Conservation (phyloP, 805 yeast species). For the Wickerhamiella sorbophila region DNA sequence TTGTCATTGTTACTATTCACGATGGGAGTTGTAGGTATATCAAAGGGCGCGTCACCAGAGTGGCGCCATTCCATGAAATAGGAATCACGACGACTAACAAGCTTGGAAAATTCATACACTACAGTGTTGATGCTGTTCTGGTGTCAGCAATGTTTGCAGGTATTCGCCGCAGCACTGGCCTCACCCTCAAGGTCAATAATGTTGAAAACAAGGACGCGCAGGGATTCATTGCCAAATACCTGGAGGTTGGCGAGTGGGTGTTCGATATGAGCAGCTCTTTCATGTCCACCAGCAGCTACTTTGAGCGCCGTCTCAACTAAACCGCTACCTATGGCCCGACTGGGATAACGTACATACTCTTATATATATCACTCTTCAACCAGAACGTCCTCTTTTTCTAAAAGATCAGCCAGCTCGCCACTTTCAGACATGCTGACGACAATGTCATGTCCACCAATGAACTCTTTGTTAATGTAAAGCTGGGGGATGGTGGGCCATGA, state of each 20-base stretch:
- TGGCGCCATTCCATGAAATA: too few species aligned
- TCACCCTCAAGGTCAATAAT: slow-evolving; percentile 37
- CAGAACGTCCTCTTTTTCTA: slow-evolving; percentile 65
- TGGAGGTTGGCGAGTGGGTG: slow-evolving; percentile 73
- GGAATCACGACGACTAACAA: too few species aligned
- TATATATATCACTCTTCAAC: slow-evolving; percentile 52
- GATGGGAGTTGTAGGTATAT: background rate
- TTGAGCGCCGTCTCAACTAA: slow-evolving; percentile 29
- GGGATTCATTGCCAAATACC: slow-evolving; percentile 40
- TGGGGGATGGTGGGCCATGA: slow-evolving; percentile 99
- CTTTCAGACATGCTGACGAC: slow-evolving; percentile 69
- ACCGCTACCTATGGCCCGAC: too few species aligned
- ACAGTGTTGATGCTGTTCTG: slow-evolving; percentile 61
- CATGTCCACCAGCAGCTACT: slow-evolving; percentile 60
- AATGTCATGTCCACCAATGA: slow-evolving; percentile 96
- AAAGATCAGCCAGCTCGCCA: slow-evolving; percentile 79
- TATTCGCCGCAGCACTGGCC: slow-evolving; percentile 69
- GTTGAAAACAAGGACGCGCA: slow-evolving; percentile 36
- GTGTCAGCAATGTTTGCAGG: slow-evolving; percentile 78
- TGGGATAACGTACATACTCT: too few species aligned
- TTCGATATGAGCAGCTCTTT: slow-evolving; percentile 59
- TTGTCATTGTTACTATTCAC: background rate
- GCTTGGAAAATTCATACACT: slow-evolving; percentile 57
- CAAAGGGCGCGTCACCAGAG: background rate
- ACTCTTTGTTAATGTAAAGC: slow-evolving; percentile 73